Conservation (phyloP, 805 yeast species). For the Cyberlindnera mycetangii region DNA sequence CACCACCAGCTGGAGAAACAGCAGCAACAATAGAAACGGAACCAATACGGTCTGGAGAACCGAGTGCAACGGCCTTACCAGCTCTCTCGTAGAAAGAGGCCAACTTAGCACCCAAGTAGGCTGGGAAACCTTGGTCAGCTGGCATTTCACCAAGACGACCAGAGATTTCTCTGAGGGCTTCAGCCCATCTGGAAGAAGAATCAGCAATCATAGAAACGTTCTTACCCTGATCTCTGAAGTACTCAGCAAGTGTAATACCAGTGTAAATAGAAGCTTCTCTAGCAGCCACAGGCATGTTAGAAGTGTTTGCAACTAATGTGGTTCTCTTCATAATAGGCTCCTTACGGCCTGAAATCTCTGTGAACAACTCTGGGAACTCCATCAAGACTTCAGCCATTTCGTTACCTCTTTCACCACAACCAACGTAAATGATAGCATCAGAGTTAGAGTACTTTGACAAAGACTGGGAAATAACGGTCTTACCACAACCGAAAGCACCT, state of each 20-base stretch:
- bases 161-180: constrained; percentile 98
- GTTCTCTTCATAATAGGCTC: constrained; percentile 99
- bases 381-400: constrained; percentile 99
- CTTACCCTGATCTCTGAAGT: constrained; percentile 99
- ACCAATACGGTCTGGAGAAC: constrained; percentile 95
- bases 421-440: constrained; percentile 93
- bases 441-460: constrained; percentile 96
- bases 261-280: constrained; percentile 99
- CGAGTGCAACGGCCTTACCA: constrained; percentile 92
- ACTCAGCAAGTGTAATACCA: constrained; percentile 97
- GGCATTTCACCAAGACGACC: constrained; percentile 99
- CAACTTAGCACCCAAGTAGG: constrained; percentile 96
- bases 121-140: constrained; percentile 99
- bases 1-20: constrained; percentile 99
- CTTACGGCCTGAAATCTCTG: constrained; percentile 87
- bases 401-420: constrained; percentile 96
- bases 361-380: constrained; percentile 98
- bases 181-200: constrained; percentile 99
- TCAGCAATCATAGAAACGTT: constrained; percentile 99
- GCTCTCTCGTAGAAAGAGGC: constrained; percentile 99
- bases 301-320: constrained; percentile 95
- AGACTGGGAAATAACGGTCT: constrained; percentile 96
- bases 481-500: constrained; percentile 99
- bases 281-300: constrained; percentile 99
- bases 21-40: constrained; percentile 99